A percentile compares a stretch with the other conserved stretches of the same genome.
These are phyloP conservation scores for Trypanosoma theileri DNA, from an alignment of 208 protist genomes.

Conservation along the genomic window DNA sequence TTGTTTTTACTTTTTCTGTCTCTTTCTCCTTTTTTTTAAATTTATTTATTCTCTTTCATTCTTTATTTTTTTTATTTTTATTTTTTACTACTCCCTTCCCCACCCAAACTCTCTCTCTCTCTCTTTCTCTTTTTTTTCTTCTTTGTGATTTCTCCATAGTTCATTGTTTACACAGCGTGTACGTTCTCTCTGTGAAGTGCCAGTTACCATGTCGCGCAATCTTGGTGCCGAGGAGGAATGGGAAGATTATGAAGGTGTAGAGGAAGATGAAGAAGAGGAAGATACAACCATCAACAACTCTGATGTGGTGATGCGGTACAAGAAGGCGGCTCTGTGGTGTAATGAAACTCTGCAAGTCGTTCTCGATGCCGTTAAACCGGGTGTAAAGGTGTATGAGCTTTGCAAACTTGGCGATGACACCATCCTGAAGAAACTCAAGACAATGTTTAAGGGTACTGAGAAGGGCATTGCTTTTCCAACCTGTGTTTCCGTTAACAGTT, in stretches of 20 bases:
- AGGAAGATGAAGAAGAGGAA: conserved; percentile 89
- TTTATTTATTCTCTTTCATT: background rate
- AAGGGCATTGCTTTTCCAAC: conserved; percentile 99
- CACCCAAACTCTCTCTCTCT: background rate
- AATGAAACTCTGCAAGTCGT: conserved; percentile 93
- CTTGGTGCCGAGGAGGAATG: conserved; percentile 68
- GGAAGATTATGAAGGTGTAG: conserved; percentile 42
- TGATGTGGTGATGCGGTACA: conserved; percentile 97
- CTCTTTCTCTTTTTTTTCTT: background rate
- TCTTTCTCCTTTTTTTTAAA: conserved; percentile 9
- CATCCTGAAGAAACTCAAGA: conserved; percentile 81
- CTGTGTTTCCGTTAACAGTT: conserved; percentile 98
- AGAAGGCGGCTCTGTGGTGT: conserved; percentile 94
- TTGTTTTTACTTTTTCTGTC: conserved; percentile 8
- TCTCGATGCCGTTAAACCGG: conserved; percentile 81
- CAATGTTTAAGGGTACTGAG: conserved; percentile 93
- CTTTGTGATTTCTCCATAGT: conserved; percentile 12
- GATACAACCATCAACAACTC: conserved; percentile 94
- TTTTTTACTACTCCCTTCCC: no score
- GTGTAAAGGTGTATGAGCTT: conserved; percentile 84
- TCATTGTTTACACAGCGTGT: conserved; percentile 5
- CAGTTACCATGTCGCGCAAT: conserved; percentile 56
- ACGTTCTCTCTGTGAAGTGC: background rate
- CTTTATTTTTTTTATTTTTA: background rate
- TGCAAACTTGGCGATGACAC: conserved; percentile 89